phyloP scores from a whole-genome alignment of 176 grass and related monocot species.

The Phoenix roebelenii region DNA sequence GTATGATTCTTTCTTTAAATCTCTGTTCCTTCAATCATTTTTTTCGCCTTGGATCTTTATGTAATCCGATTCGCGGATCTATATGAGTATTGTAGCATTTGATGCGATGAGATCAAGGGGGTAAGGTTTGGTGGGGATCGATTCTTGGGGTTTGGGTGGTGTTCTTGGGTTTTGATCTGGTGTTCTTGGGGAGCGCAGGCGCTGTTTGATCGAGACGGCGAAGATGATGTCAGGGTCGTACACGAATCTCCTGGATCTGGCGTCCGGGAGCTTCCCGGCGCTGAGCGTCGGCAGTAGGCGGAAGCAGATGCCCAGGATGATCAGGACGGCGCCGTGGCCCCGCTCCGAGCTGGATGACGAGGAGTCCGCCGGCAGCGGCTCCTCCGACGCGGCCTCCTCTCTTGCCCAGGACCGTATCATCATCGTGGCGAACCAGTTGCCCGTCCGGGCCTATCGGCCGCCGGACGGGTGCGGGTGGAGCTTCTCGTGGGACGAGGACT shows the following conservation, averaged over 20 bases:
- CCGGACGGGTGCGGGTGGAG: slow-evolving; percentile 38
- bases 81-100: neutral
- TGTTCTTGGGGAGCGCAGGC: neutral
- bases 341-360: slow-evolving; percentile 37
- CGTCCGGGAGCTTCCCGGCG: slow-evolving; percentile 40
- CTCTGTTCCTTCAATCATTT: too few species aligned
- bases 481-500: slow-evolving; percentile 62
- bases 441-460: slow-evolving; percentile 32
- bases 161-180: neutral
- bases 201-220: neutral
- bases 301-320: slow-evolving; percentile 34
- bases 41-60: too few species aligned
- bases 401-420: slow-evolving; percentile 44
- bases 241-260: slow-evolving; percentile 53
- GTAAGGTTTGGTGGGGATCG: too few species aligned
- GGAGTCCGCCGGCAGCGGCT: slow-evolving; percentile 31
- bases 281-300: slow-evolving; percentile 30
- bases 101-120: neutral
- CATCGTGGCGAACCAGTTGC: slow-evolving; percentile 53
- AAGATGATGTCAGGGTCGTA: slow-evolving; percentile 56
- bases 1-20: too few species aligned
- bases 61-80: neutral
- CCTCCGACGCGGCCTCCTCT: slow-evolving; percentile 45
- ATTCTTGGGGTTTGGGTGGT: too few species aligned
- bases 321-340: slow-evolving; percentile 33